Percentiles rank a stretch among this genome's conserved stretches.
Evolutionary conservation across 2,329 filamentous ascomycete genomes (phyloP).

Genomic region (Thermothelomyces thermophilus): DNA sequence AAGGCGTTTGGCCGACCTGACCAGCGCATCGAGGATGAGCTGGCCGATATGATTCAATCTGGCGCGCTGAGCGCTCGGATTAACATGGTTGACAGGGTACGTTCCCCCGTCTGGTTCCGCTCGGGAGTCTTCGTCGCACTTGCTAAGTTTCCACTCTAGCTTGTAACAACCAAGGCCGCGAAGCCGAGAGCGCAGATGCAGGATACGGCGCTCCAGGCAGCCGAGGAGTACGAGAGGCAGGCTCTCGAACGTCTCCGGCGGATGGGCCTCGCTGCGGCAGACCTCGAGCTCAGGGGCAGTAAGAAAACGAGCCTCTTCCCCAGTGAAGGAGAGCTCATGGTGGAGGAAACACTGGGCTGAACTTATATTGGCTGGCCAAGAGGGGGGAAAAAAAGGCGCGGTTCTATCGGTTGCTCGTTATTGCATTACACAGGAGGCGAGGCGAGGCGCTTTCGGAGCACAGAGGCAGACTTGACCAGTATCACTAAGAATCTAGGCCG

Average conservation of each 20-base stretch:
- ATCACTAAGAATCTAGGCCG: neutral
- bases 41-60: constrained; percentile 69
- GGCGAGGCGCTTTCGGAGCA: constrained; percentile 3
- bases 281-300: constrained; percentile 58
- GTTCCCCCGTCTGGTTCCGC: constrained; percentile 13
- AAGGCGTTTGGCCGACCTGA: constrained; percentile 63
- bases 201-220: constrained; percentile 57
- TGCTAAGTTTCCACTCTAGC: constrained; percentile 33
- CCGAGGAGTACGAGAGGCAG: constrained; percentile 66
- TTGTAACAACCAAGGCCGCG: constrained; percentile 65
- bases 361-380: neutral
- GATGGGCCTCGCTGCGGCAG: constrained; percentile 68
- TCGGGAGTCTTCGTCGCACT: neutral
- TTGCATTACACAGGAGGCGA: constrained; percentile 7
- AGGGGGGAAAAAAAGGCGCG: neutral
- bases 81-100: constrained; percentile 71
- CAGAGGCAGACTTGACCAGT: neutral
- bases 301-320: constrained; percentile 8
- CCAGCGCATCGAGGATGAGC: constrained; percentile 62
- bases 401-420: neutral
- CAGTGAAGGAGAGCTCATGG: constrained; percentile 1
- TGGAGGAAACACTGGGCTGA: constrained; percentile 16
- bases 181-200: constrained; percentile 67
- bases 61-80: constrained; percentile 71
- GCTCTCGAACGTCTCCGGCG: constrained; percentile 70